These are phyloP conservation scores for Penicillium sp. DNA, from an alignment of 2,329 filamentous ascomycete species.

Conservation along the genomic window DNA sequence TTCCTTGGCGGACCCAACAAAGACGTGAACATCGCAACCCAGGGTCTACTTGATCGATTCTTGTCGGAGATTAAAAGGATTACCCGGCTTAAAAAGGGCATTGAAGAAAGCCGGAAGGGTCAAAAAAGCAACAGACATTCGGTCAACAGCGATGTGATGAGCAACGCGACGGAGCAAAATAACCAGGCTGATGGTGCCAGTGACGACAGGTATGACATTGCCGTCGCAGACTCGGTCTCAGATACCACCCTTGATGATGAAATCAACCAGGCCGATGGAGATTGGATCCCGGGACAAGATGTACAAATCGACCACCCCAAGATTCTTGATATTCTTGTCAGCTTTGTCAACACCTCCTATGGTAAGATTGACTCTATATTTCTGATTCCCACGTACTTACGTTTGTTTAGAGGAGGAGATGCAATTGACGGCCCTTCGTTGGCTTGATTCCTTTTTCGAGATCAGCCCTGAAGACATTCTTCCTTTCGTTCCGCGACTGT, in stretches of 20 bases:
- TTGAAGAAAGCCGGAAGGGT: constrained; percentile 77
- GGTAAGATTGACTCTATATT: constrained; percentile 51
- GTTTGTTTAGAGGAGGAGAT: constrained; percentile 75
- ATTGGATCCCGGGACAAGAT: constrained; percentile 97
- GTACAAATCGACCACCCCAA: constrained; percentile 90
- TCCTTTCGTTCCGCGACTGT: constrained; percentile 86
- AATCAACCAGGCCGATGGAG: constrained; percentile 69
- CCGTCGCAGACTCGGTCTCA: constrained; percentile 50
- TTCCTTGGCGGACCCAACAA: constrained; percentile 89
- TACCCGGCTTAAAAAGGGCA: constrained; percentile 84
- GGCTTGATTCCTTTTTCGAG: constrained; percentile 95
- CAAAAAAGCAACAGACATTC: constrained; percentile 69
- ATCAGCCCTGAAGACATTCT: constrained; percentile 97
- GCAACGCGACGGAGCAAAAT: constrained; percentile 53
- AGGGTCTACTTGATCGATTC: constrained; percentile 84
- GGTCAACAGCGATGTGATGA: constrained; percentile 67
- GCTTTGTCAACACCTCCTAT: constrained; percentile 78
- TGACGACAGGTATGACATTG: constrained; percentile 55
- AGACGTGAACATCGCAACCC: constrained; percentile 93
- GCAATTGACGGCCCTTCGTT: constrained; percentile 82
- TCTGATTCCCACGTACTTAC: constrained; percentile 28
- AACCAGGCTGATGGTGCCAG: constrained; percentile 33
- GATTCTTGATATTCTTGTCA: constrained; percentile 87
- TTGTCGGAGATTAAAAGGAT: constrained; percentile 93
- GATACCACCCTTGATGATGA: constrained; percentile 53